A percentile compares a stretch with the other conserved stretches of the same genome.
Evolutionary conservation across 2,329 filamentous ascomycete genomes (phyloP).

Genomic region (Penicillium sp.): DNA sequence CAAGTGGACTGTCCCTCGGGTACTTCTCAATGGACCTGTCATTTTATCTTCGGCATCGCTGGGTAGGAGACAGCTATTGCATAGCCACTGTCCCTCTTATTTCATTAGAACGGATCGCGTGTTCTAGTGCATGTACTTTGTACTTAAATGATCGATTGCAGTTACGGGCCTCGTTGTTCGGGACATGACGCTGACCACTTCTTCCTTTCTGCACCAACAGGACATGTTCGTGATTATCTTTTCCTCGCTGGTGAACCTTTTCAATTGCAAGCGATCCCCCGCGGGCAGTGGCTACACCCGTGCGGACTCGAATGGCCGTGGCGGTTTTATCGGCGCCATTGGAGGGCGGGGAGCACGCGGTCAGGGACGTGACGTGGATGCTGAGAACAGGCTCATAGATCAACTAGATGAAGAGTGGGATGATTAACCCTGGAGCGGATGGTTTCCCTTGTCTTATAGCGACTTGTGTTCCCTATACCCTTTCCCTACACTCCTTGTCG

Average conservation of each 20-base stretch:
- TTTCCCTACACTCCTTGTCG: background rate
- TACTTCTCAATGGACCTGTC: background rate
- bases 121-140: background rate
- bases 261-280: conserved; percentile 35
- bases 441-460: background rate
- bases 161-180: conserved; percentile 1
- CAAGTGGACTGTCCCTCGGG: background rate
- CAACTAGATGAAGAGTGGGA: conserved; percentile 98
- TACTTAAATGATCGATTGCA: background rate
- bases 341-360: conserved; percentile 27
- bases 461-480: background rate
- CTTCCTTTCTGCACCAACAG: conserved; percentile 26
- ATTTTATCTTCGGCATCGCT: background rate
- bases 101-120: background rate
- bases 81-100: conserved; percentile 6
- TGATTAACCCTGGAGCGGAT: conserved; percentile 46
- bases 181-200: conserved; percentile 13
- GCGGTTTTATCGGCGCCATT: conserved; percentile 35
- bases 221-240: conserved; percentile 48
- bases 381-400: conserved; percentile 91
- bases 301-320: conserved; percentile 24
- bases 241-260: conserved; percentile 41
- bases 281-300: conserved; percentile 32
- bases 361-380: conserved; percentile 55
- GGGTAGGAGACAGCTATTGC: background rate